Evolutionary conservation across 163 green algal species (phyloP).

Genomic region (Chlorella variabilis): DNA sequence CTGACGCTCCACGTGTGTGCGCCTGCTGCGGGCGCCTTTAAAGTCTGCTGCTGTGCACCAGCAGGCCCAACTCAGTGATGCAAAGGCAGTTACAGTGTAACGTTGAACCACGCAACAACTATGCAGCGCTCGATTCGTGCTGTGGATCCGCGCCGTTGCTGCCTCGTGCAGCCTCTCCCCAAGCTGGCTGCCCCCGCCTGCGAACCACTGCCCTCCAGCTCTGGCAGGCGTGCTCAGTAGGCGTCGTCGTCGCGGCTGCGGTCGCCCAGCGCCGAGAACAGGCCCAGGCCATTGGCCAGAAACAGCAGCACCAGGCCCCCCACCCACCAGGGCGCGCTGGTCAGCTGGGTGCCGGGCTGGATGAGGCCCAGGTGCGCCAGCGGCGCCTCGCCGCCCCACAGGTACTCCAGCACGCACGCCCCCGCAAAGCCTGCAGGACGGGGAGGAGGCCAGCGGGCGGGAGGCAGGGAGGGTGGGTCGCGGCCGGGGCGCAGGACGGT

Average conservation of each 20-base stretch:
- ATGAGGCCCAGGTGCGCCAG: constrained; percentile 45
- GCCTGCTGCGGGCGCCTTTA: too few species aligned
- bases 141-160: too few species aligned
- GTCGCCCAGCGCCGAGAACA: neutral
- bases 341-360: constrained; percentile 6
- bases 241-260: neutral
- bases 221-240: constrained; percentile 13
- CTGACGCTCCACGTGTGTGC: neutral
- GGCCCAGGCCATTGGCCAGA: neutral
- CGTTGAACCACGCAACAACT: too few species aligned
- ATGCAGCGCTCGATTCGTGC: too few species aligned
- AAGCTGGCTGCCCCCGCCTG: too few species aligned
- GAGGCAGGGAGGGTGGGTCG: neutral
- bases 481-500: too few species aligned
- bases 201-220: too few species aligned
- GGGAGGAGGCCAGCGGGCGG: neutral
- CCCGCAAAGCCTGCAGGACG: constrained; percentile 27
- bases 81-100: too few species aligned
- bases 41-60: too few species aligned
- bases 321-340: constrained; percentile 15
- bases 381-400: constrained; percentile 33
- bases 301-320: neutral
- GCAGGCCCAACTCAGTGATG: too few species aligned
- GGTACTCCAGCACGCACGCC: constrained; percentile 29
- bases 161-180: too few species aligned